Conservation (phyloP, 768 basidiomycete species). For the Paxillus involutus region DNA sequence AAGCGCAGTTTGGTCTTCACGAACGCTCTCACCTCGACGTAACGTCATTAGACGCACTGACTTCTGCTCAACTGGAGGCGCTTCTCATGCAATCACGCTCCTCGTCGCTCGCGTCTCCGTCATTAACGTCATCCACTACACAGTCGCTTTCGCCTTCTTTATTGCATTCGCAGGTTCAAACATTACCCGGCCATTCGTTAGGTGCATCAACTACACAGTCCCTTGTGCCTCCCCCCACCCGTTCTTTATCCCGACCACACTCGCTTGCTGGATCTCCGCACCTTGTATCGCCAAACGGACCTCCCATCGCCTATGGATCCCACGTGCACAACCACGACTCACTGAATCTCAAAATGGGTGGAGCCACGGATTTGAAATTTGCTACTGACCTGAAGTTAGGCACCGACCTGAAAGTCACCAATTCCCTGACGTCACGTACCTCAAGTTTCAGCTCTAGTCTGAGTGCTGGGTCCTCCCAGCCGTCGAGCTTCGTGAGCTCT, state of each 20-base stretch:
- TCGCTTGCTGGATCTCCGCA: conserved; percentile 31
- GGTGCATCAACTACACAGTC: conserved; percentile 18
- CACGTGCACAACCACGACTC: conserved; percentile 17
- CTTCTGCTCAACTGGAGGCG: conserved; percentile 29
- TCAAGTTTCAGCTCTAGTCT: conserved; percentile 28
- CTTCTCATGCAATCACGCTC: conserved; percentile 22
- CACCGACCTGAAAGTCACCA: conserved; percentile 20
- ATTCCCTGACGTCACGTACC: conserved; percentile 25
- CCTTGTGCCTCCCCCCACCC: conserved; percentile 17
- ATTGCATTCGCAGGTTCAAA: conserved; percentile 19
- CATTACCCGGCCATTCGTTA: conserved; percentile 15
- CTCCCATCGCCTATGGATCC: conserved; percentile 18
- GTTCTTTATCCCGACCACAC: conserved; percentile 25
- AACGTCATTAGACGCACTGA: conserved; percentile 14
- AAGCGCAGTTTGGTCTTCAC: conserved; percentile 25
- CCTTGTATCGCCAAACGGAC: conserved; percentile 19
- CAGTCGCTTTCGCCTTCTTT: conserved; percentile 11
- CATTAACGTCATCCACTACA: conserved; percentile 14
- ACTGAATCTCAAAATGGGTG: conserved; percentile 7
- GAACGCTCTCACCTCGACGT: conserved; percentile 27
- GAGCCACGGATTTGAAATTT: conserved; percentile 20
- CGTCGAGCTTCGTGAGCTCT: conserved; percentile 19
- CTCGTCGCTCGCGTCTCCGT: conserved; percentile 26
- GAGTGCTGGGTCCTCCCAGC: conserved; percentile 29
- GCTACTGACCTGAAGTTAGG: conserved; percentile 20